Percentiles rank a stretch among this genome's conserved stretches.
phyloP scores from a whole-genome alignment of 208 protist species.

The Trypanosoma vivax region DNA sequence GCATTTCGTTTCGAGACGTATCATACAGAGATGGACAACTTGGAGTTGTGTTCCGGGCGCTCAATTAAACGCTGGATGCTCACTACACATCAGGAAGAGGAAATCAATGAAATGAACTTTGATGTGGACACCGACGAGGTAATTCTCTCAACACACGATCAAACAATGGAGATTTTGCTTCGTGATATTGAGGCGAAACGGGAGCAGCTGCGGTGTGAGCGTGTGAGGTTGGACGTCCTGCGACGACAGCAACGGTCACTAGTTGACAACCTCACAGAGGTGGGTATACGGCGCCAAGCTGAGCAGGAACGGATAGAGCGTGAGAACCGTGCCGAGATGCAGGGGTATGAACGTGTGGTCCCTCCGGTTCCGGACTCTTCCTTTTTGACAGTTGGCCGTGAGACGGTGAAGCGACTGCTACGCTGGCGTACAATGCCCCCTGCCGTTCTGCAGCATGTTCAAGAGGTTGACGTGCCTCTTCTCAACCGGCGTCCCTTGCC shows the following conservation, averaged over 20 bases:
- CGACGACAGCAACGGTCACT: slow-evolving; percentile 70
- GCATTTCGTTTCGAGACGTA: slow-evolving; percentile 91
- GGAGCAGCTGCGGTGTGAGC: slow-evolving; percentile 41
- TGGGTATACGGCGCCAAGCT: slow-evolving; percentile 52
- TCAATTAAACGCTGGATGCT: slow-evolving; percentile 74
- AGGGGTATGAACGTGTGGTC: slow-evolving; percentile 39
- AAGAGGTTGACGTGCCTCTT: slow-evolving; percentile 23
- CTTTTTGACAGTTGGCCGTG: slow-evolving; percentile 38
- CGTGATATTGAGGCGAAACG: slow-evolving; percentile 73
- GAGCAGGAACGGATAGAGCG: slow-evolving; percentile 36
- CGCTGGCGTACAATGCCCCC: slow-evolving; percentile 77
- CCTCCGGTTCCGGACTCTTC: slow-evolving; percentile 8
- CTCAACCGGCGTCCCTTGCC: slow-evolving; percentile 34
- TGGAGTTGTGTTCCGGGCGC: slow-evolving; percentile 64
- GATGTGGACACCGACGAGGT: slow-evolving; percentile 43
- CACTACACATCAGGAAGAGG: slow-evolving; percentile 70
- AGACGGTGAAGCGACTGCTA: slow-evolving; percentile 63
- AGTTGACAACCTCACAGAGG: slow-evolving; percentile 80
- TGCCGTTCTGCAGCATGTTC: slow-evolving; percentile 24
- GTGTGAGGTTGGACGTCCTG: slow-evolving; percentile 51
- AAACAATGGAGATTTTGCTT: slow-evolving; percentile 82
- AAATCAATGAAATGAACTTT: slow-evolving; percentile 63
- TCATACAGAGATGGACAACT: slow-evolving; percentile 83
- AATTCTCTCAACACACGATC: slow-evolving; percentile 82
- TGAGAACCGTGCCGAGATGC: slow-evolving; percentile 24